Base-by-base conservation (phyloP, 2,329 filamentous ascomycete species). In the Colletotrichum sp. region DNA sequence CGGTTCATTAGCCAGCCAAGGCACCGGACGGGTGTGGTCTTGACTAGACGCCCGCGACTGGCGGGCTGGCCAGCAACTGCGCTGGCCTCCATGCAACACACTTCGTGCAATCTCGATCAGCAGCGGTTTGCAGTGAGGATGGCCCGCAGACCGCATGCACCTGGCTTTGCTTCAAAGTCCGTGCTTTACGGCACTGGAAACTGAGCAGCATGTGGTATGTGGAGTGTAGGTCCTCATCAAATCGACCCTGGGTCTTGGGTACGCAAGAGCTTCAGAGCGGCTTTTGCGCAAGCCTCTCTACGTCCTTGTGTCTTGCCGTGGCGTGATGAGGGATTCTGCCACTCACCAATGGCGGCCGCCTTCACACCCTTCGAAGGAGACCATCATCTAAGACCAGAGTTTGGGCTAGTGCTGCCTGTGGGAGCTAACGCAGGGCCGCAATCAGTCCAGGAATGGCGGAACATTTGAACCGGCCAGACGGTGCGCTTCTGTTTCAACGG, bases 241-340 rank as follows among this genome's bases (percentile, higher is more conserved):
- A 66, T 60, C 24, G 44, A 57, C 72, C 39, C 65, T 32, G 67
- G 48, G 32, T 32, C 39, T 68, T 44, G 39, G 39, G 16, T 24
- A 22, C 55, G 63, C 63, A 72, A 15, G 36, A 39, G 39, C 64
- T 75, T 57, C 57, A 30, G 69, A 68, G 63, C 64, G 73, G 69
- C 64, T 68, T 44, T 62, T 59, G 73, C 63, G 24, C 57, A 72
- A 57, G 64, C 55, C 68, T 55, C 30, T 65, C 30, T 48, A 32
- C 39, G 34, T 67, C 26, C 63, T 57, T 34, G 55, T 75, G 73
- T 75, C 73, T 75, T 72, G 68, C 73, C 55, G 64, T 75, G 73
- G 69, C 44, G 64, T 75, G 69, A 75, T 28, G 64, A 63, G 63
- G 44, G 63, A 36, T n/a, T 64, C 44, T 59, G 57, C 57, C 44